Base-by-base conservation (phyloP, 352 stramenopile species). In the Elongisporangium senticosum region DNA sequence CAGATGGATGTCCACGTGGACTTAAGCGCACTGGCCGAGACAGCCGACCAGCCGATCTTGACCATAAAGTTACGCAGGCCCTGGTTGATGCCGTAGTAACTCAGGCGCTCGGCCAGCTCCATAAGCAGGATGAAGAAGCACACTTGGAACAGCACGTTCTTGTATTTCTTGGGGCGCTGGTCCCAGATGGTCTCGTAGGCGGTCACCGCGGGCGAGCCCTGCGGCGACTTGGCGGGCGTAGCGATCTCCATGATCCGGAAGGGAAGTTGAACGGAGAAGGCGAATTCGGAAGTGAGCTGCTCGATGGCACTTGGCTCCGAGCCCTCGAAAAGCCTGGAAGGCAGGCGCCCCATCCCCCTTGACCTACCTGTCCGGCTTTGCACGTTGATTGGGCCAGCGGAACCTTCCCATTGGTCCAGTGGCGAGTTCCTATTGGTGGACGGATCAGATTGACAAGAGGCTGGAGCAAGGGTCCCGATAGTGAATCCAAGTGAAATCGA, bases 101-200 rank as follows among this genome's bases (percentile, higher is more conserved):
- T 76, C 49, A 88, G 62, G 51, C 78, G 75, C 57, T 88, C 78
- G 24, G 77, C 71, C 20, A 89, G 70, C 60, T 88, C 78, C 74
- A 86, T 83, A 48, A 83, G 62, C 19, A 88, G 59, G 63, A 88
- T 81, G 63, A 81, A 87, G 21, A 71, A 58, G 48, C 61, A 74
- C 47, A 87, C 77, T 53, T 86, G 60, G 58, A 86, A 33, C n/a
- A 87, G 48, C 24, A 86, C 73, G 49, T 73, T 86, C 59, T 77
- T 74, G 61, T 71, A 85, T 60, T 84, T 79, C 62, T 65, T 62
- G 8, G 71, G 67, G 7, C 77, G 72, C 0, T 62, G 53, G 49
- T 79, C 75, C 73, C 73, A 83, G 47, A 83, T 43, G 51, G 57
- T 58, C 33, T 59, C 43, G 57, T 68, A 68, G 19, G 49, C 33